Conservation (phyloP, 2,329 filamentous ascomycete species). For the Emergomyces pasteurianus region DNA sequence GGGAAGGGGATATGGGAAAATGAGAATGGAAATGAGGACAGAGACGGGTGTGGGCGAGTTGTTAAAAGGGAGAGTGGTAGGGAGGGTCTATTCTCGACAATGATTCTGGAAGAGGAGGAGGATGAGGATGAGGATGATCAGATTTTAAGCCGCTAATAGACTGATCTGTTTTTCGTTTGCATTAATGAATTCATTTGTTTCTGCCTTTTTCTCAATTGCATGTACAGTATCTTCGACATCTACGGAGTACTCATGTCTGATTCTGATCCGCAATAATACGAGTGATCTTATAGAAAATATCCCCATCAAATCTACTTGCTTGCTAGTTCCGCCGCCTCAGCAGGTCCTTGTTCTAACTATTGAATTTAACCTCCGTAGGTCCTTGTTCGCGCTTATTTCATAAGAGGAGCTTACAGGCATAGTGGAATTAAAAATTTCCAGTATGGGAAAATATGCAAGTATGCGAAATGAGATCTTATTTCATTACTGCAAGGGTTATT, state of each 20-base stretch:
- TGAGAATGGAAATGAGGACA: neutral
- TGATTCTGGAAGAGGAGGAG: slow-evolving; percentile 1
- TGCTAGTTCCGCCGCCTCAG: neutral
- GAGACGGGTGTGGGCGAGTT: neutral
- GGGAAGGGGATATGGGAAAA: neutral
- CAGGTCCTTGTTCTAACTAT: neutral
- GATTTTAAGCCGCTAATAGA: neutral
- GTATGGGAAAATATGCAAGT: neutral
- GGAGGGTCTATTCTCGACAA: neutral
- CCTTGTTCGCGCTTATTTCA: neutral
- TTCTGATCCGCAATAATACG: no score
- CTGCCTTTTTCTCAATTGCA: neutral
- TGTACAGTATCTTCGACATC: neutral
- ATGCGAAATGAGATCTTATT: no score
- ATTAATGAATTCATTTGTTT: neutral
- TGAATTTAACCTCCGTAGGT: neutral
- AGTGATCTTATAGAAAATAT: neutral
- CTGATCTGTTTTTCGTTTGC: neutral
- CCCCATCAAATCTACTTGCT: neutral
- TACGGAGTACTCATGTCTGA: no score
- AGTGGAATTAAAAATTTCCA: no score
- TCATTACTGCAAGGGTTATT: no score
- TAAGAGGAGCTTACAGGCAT: no score
- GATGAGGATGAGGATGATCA: neutral
- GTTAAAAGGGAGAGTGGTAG: neutral